A percentile compares a stretch with the other conserved stretches of the same genome.
Evolutionary conservation across 257 asterid genomes (phyloP).

Genomic region (Lithospermum erythrorhizon): DNA sequence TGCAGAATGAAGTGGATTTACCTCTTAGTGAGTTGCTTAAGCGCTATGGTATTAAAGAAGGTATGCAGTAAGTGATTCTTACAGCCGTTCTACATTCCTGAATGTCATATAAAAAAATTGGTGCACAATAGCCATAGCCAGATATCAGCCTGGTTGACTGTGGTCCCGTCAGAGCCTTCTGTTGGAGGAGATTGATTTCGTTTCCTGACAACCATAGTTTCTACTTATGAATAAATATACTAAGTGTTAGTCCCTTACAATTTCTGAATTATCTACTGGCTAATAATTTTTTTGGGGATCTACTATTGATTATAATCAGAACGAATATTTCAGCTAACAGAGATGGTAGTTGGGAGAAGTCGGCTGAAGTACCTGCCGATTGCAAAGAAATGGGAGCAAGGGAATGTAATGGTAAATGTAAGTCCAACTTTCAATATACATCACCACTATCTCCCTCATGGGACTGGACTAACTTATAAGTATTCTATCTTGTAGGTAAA

Average conservation of each 20-base stretch:
- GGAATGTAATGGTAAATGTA: constrained; percentile 33
- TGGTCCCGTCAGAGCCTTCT: no score
- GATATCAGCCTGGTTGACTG: no score
- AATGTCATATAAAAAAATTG: background rate
- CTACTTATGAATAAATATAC: background rate
- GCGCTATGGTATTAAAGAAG: constrained; percentile 55
- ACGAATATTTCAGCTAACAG: constrained; percentile 41
- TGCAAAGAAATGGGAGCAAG: constrained; percentile 20
- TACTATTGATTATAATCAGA: constrained; percentile 17
- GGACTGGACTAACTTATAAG: background rate
- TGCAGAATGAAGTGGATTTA: constrained; percentile 68
- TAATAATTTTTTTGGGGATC: constrained; percentile 1
- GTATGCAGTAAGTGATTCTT: constrained; percentile 26
- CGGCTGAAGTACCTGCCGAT: constrained; percentile 15
- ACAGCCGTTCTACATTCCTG: constrained; percentile 3
- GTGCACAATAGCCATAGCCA: no score
- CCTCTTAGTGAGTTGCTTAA: constrained; percentile 85
- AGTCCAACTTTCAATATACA: background rate
- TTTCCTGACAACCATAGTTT: background rate
- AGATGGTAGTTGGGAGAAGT: constrained; percentile 36
- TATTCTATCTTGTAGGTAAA: constrained; percentile 35
- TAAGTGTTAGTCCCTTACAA: background rate
- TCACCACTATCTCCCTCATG: background rate
- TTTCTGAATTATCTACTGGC: background rate
- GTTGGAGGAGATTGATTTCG: no score